phyloP scores from a whole-genome alignment of 176 grass and related monocot genomes.

The Saccharum officinarum region DNA sequence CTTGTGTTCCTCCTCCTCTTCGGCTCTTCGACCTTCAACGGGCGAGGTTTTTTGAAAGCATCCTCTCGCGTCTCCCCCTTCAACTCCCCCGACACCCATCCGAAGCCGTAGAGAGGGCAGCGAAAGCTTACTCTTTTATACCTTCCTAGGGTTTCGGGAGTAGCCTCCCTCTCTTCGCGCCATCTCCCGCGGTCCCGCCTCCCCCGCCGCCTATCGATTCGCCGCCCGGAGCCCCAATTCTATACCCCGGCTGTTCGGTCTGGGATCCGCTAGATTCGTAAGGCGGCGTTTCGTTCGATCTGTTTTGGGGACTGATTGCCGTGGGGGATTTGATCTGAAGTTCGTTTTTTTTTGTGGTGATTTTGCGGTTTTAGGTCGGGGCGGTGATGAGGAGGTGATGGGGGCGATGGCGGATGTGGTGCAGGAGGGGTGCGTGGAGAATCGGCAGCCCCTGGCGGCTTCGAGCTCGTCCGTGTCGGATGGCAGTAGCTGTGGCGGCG shows the following conservation, averaged over 20 bases:
- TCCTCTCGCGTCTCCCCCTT: slow-evolving; percentile 40
- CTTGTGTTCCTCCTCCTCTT: neutral
- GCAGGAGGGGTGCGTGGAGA: slow-evolving; percentile 89
- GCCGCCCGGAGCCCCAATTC: slow-evolving; percentile 34
- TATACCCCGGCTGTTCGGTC: slow-evolving; percentile 44
- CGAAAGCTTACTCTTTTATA: slow-evolving; percentile 52
- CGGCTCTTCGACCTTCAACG: slow-evolving; percentile 64
- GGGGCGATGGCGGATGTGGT: slow-evolving; percentile 48
- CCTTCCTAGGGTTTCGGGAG: slow-evolving; percentile 77
- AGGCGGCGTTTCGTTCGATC: slow-evolving; percentile 45
- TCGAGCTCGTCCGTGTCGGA: slow-evolving; percentile 86
- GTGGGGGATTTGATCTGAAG: slow-evolving; percentile 37
- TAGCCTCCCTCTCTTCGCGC: slow-evolving; percentile 42
- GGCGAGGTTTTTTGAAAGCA: slow-evolving; percentile 88
- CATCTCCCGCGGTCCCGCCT: slow-evolving; percentile 14
- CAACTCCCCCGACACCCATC: slow-evolving; percentile 43
- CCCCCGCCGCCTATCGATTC: slow-evolving; percentile 27
- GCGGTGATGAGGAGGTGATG: slow-evolving; percentile 41
- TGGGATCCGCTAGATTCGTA: slow-evolving; percentile 48
- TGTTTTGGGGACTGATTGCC: slow-evolving; percentile 28
- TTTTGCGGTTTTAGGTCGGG: slow-evolving; percentile 35
- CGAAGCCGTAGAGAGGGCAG: slow-evolving; percentile 42
- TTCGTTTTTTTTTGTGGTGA: slow-evolving; percentile 21
- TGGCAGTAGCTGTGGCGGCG: slow-evolving; percentile 60
- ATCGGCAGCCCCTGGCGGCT: slow-evolving; percentile 73